phyloP scores from a whole-genome alignment of 2,329 filamentous ascomycete species.

The Saccharata proteae region DNA sequence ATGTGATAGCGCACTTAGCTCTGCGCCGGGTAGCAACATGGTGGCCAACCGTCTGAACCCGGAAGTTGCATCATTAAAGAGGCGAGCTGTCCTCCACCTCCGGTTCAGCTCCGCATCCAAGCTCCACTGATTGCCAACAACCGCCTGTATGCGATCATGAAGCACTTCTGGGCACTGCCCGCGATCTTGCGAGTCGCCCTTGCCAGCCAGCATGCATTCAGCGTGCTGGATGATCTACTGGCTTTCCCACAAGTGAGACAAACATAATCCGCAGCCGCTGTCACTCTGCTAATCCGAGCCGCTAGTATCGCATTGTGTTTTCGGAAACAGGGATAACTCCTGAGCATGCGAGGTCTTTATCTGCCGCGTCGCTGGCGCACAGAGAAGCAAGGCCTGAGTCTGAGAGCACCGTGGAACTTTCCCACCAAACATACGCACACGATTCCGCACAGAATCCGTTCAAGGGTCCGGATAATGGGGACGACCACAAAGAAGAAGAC shows the following conservation, averaged over 20 bases:
- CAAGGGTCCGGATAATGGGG: not conserved
- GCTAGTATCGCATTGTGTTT: slow-evolving; percentile 69
- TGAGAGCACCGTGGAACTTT: slow-evolving; percentile 3
- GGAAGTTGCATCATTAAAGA: no score
- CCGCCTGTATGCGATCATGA: slow-evolving; percentile 22
- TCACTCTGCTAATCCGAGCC: slow-evolving; percentile 1
- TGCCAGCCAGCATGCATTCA: slow-evolving; percentile 54
- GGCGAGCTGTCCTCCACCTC: slow-evolving; percentile 10
- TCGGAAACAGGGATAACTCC: slow-evolving; percentile 61
- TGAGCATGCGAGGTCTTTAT: slow-evolving; percentile 46
- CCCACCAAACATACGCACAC: slow-evolving; percentile 2
- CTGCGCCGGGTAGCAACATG: no score
- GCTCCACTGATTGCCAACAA: not conserved
- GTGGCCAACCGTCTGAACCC: no score
- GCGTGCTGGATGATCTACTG: slow-evolving; percentile 76
- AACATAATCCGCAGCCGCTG: slow-evolving; percentile 4
- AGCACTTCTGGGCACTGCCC: slow-evolving; percentile 35
- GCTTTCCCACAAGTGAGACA: slow-evolving; percentile 67
- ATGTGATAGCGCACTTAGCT: no score
- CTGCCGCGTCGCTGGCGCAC: slow-evolving; percentile 1
- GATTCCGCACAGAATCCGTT: slow-evolving; percentile 1
- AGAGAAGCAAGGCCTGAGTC: not conserved
- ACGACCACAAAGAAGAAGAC: slow-evolving; percentile 11
- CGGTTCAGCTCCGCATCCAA: slow-evolving; percentile 7
- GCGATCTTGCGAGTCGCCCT: slow-evolving; percentile 35